phyloP scores from a whole-genome alignment of 345 rosid genomes.

The Geranium brycei region DNA sequence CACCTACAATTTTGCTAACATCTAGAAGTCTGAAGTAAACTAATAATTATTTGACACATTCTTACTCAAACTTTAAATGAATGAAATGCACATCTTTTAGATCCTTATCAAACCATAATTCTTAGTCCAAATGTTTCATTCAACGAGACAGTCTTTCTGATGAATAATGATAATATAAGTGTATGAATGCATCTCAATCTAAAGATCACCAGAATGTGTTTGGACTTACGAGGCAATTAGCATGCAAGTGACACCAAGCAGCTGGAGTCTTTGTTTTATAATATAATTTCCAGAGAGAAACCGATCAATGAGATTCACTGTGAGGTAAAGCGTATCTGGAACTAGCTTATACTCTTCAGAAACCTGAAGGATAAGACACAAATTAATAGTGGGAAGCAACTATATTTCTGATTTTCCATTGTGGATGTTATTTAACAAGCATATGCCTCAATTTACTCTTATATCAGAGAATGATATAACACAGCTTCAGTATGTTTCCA shows the following conservation, averaged over 20 bases:
- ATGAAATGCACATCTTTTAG: too few relatives aligned
- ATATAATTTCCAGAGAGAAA: constrained; percentile 57
- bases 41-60: too few relatives aligned
- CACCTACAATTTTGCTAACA: too few relatives aligned
- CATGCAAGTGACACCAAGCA: constrained; percentile 95
- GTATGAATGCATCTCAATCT: constrained; percentile 10
- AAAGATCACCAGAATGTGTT: constrained; percentile 7
- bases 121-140: not conserved
- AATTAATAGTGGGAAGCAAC: constrained; percentile 5
- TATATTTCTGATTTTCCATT: too few relatives aligned
- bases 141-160: not conserved
- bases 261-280: constrained; percentile 65
- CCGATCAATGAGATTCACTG: constrained; percentile 71
- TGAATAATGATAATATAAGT: not conserved
- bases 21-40: too few relatives aligned
- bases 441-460: not conserved
- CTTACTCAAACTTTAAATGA: too few relatives aligned
- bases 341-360: constrained; percentile 84
- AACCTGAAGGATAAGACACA: constrained; percentile 37
- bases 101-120: too few relatives aligned
- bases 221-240: constrained; percentile 79
- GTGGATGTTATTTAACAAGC: not conserved
- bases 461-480: too few relatives aligned
- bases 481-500: too few relatives aligned
- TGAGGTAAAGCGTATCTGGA: constrained; percentile 75